Evolutionary conservation across 2,329 filamentous ascomycete species (phyloP), one percentile per base, ranked within the genome.

Genomic region (Xylaria sp.): DNA sequence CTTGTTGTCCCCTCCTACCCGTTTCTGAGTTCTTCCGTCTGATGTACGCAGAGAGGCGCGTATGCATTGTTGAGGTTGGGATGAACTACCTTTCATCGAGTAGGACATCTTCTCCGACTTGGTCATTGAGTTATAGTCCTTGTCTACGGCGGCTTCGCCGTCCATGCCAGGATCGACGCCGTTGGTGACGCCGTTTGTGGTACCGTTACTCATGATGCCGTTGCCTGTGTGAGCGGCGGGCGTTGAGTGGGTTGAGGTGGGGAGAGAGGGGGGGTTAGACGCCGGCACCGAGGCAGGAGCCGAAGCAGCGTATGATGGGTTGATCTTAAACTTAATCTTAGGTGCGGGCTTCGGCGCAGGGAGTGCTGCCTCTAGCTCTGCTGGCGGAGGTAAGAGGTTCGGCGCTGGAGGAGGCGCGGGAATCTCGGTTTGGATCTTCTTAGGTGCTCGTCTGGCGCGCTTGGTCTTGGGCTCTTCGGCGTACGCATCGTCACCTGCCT

Each of bases 61-160:
- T 6, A 26, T 19, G 45, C 18, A 6, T 13, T 29, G 18, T 22
- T 38, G 20, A 20, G 1, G 17, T 39, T 19, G 24, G 19, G 44
- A 20, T 18, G 26, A 8, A 8, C 13, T 74, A 85, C 83, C 81
- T 73, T 84, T 84, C 83, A 86, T 86, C 2, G 82, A 85, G 17
- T 77, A 78, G n/a, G 80, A 83, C 82, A 86, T 85, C 75, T 86
- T 86, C 71, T 86, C 82, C 24, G 81, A 84, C 72, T 86, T 86
- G 44, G 81, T 85, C 82, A 85, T 85, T 40, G 78, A 75, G 34
- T 79, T 78, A 63, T 85, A 85, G 48, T 84, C 80, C 71, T 85
- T 84, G 19, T 63, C n/a, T 63, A 17, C 71, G 7, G 52, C 34
- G 52, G 51, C 18, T 63, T 64, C 44, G 21, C 51, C 50, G 41